Percentiles rank a stretch among this genome's conserved stretches.
Evolutionary conservation across 768 basidiomycete genomes (phyloP).

Genomic region (Tubosaeta brunneosetosa): DNA sequence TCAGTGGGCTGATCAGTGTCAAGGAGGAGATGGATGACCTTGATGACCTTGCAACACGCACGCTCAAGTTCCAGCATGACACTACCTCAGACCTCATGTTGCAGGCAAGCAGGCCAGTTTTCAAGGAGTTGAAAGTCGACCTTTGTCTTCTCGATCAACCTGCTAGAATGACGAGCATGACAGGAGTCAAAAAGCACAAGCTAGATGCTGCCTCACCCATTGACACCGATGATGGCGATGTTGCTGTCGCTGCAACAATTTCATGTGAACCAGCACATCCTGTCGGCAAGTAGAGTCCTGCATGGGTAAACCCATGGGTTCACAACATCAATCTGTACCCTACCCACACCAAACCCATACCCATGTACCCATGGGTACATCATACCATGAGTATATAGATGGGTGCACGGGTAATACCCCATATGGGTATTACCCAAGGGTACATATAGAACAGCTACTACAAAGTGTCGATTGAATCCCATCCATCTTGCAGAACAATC

Average conservation of each 20-base stretch:
- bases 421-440: no score
- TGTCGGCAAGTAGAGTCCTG: background rate
- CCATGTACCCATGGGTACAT: no score
- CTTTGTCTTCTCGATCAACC: background rate
- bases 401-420: no score
- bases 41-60: background rate
- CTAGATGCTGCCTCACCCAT: background rate
- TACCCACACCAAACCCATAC: no score
- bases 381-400: no score
- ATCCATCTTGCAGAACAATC: no score
- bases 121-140: background rate
- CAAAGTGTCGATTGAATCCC: no score
- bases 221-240: background rate
- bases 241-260: background rate
- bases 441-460: no score
- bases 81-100: background rate
- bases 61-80: background rate
- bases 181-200: background rate
- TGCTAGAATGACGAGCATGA: background rate
- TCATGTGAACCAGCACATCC: background rate
- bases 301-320: no score
- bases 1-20: background rate
- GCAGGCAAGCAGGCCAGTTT: background rate
- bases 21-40: background rate
- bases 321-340: no score